Conservation (phyloP, 805 yeast genomes). For the Metschnikowia lachancei region DNA sequence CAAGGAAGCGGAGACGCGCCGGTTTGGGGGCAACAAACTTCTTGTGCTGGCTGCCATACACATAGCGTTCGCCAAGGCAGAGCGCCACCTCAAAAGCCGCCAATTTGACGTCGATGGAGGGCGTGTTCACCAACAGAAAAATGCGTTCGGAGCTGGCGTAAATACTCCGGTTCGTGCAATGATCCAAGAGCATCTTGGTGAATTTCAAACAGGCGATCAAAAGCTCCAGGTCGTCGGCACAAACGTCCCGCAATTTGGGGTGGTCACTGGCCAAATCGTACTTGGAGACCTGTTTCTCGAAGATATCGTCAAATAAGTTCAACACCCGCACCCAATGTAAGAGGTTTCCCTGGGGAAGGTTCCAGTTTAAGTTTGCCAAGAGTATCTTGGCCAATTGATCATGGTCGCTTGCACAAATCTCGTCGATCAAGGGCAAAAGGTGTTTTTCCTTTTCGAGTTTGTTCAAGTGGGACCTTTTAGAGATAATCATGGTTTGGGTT, state of each 20-base stretch:
- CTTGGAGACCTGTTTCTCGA: conserved; percentile 52
- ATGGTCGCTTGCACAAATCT: conserved; percentile 34
- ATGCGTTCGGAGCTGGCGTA: conserved; percentile 67
- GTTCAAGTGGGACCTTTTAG: conserved; percentile 29
- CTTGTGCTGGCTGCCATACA: conserved; percentile 39
- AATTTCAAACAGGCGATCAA: conserved; percentile 57
- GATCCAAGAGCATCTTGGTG: conserved; percentile 60
- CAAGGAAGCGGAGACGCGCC: conserved; percentile 46
- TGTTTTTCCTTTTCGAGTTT: conserved; percentile 31
- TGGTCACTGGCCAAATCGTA: conserved; percentile 49
- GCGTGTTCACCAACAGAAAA: conserved; percentile 54
- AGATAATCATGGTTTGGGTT: conserved; percentile 29
- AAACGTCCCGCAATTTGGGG: conserved; percentile 47
- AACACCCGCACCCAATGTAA: conserved; percentile 75
- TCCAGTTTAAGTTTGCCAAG: conserved; percentile 47
- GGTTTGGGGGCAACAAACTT: conserved; percentile 42
- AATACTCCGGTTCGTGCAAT: conserved; percentile 63
- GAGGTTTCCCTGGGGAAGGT: conserved; percentile 64
- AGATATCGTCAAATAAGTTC: conserved; percentile 68
- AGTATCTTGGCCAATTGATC: conserved; percentile 41
- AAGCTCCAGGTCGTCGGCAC: conserved; percentile 44
- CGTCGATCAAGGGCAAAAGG: conserved; percentile 33
- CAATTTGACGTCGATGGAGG: conserved; percentile 57
- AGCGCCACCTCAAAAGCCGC: conserved; percentile 60
- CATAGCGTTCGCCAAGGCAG: conserved; percentile 58